Evolutionary conservation across 768 basidiomycete species (phyloP).

Genomic region (Calocybe indica): DNA sequence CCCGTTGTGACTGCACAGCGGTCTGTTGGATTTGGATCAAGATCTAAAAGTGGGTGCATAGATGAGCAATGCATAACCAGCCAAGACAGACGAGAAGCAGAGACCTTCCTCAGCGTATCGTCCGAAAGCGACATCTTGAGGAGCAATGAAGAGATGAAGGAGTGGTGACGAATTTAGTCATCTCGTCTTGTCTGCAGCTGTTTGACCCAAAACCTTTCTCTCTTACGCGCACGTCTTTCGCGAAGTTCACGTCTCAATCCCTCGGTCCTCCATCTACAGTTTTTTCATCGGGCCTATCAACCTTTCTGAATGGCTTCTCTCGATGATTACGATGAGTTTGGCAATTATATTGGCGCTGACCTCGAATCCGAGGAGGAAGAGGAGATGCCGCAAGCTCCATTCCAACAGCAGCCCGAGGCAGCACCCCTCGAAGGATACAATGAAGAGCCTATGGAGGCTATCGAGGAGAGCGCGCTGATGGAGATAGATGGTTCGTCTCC

Average conservation of each 20-base stretch:
- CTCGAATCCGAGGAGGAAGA: constrained; percentile 84
- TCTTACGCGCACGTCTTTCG: constrained; percentile 3
- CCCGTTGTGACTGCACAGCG: constrained; percentile 78
- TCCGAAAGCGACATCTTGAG: constrained; percentile 20
- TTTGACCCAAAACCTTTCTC: neutral
- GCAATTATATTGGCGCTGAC: constrained; percentile 96
- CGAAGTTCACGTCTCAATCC: neutral
- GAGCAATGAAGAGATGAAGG: neutral
- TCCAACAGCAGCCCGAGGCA: constrained; percentile 27
- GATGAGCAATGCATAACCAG: constrained; percentile 12
- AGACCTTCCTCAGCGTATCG: constrained; percentile 54
- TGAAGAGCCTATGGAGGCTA: constrained; percentile 53
- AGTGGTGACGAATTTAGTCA: neutral
- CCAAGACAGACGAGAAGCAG: constrained; percentile 8
- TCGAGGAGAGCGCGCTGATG: constrained; percentile 68
- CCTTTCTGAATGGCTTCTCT: constrained; percentile 40
- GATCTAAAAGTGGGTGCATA: constrained; percentile 48
- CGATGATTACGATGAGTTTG: constrained; percentile 91
- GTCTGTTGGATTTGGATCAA: constrained; percentile 90
- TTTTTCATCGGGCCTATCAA: neutral
- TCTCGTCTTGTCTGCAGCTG: constrained; percentile 12
- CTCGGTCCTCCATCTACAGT: neutral
- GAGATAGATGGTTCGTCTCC: constrained; percentile 64
- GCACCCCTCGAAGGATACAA: constrained; percentile 81
- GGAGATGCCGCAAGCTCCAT: constrained; percentile 47